Evolutionary conservation across 345 rosid genomes (phyloP).

Genomic region (Leavenworthia alabamica): DNA sequence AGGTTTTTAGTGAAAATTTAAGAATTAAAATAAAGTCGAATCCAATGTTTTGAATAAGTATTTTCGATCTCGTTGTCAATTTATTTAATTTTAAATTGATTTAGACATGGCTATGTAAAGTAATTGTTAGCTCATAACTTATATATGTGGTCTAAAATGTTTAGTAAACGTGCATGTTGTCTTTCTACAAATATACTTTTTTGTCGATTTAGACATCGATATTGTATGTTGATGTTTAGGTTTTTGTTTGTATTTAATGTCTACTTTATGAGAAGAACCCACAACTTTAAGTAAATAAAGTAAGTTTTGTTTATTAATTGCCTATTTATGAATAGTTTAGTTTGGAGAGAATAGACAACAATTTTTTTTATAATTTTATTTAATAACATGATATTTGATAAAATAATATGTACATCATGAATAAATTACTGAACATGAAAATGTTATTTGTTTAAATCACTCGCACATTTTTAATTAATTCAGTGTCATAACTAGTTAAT

Average conservation of each 20-base stretch:
- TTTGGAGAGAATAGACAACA: no score
- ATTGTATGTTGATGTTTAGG: background rate
- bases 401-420: no score
- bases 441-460: no score
- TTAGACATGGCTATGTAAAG: conserved; percentile 17
- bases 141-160: conserved; percentile 3
- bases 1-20: background rate
- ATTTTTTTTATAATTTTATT: no score
- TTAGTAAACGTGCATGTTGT: background rate
- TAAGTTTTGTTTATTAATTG: no score
- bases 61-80: background rate
- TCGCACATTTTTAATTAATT: no score
- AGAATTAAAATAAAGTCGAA: background rate
- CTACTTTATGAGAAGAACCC: no score
- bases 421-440: no score
- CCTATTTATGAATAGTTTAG: no score
- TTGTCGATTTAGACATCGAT: background rate
- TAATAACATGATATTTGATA: no score
- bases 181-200: background rate
- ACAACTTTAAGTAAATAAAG: background rate
- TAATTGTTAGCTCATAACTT: background rate
- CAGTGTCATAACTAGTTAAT: no score
- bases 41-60: background rate
- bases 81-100: background rate
- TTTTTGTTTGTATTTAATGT: background rate